Evolutionary conservation across 1,284 basidiomycete genomes (phyloP).

Genomic region (Ustilago vetiveriae): DNA sequence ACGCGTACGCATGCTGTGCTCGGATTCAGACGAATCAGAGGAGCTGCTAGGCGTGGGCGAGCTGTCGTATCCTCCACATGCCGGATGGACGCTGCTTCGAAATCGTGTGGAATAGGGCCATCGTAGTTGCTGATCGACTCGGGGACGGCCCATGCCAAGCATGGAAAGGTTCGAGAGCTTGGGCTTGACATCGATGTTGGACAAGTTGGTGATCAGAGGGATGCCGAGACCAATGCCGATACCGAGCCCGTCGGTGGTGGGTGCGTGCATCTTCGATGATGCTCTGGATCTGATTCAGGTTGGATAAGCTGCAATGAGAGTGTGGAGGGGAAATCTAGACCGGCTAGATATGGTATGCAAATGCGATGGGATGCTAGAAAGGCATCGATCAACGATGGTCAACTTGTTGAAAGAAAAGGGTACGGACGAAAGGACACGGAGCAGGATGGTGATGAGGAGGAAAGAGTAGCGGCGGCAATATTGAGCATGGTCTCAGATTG

Average conservation of each 20-base stretch:
- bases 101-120: slow-evolving; percentile 30
- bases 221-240: slow-evolving; percentile 11
- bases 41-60: slow-evolving; percentile 16
- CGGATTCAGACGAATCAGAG: slow-evolving; percentile 8
- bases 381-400: slow-evolving; percentile 31
- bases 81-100: slow-evolving; percentile 5
- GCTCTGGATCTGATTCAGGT: too few species aligned
- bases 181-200: slow-evolving; percentile 81
- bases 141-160: slow-evolving; percentile 73
- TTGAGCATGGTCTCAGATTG: too few species aligned
- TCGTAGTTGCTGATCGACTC: slow-evolving; percentile 2
- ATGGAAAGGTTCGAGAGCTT: neutral
- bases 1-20: neutral
- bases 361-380: neutral
- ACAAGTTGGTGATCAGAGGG: slow-evolving; percentile 89
- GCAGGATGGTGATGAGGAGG: neutral
- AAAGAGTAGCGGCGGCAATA: neutral
- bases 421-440: neutral
- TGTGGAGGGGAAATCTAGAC: too few species aligned
- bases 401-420: neutral
- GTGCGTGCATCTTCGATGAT: neutral
- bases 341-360: slow-evolving; percentile 12
- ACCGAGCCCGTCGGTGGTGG: slow-evolving; percentile 11
- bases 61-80: slow-evolving; percentile 11
- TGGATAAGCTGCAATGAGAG: too few species aligned